These are phyloP conservation scores for Cucurbita pepo DNA, from an alignment of 306 rosid genomes.

Conservation along the genomic window DNA sequence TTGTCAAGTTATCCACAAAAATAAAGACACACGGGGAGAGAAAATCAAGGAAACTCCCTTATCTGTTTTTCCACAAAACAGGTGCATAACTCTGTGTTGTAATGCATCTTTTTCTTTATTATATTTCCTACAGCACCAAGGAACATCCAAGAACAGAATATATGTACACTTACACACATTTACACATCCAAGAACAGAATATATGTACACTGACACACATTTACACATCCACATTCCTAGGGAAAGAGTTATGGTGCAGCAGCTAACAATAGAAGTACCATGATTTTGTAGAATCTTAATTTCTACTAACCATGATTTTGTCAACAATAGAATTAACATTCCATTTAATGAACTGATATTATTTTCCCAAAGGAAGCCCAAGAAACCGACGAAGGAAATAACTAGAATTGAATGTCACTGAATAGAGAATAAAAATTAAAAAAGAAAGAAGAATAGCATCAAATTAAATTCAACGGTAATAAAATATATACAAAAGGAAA, in stretches of 20 bases:
- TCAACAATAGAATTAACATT: not conserved
- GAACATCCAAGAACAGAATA: not conserved
- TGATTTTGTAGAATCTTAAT: not conserved
- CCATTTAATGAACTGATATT: not conserved
- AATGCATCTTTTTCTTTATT: not conserved
- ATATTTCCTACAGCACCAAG: not conserved
- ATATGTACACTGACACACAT: not conserved
- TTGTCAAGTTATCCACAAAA: not conserved
- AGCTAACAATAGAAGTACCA: not conserved
- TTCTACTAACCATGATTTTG: no score
- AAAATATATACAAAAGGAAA: not conserved
- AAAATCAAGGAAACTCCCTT: not conserved
- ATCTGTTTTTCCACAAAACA: not conserved
- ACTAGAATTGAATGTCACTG: not conserved
- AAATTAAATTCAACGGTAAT: not conserved
- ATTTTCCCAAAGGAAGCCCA: not conserved
- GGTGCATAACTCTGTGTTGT: not conserved
- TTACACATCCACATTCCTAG: not conserved
- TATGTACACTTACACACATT: not conserved
- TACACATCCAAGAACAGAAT: not conserved
- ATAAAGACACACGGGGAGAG: not conserved
- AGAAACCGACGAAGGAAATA: not conserved
- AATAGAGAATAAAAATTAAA: not conserved
- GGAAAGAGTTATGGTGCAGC: not conserved
- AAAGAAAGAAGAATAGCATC: not conserved